Conservation (phyloP, 2,329 filamentous ascomycete genomes). For the Fusarium graminum region DNA sequence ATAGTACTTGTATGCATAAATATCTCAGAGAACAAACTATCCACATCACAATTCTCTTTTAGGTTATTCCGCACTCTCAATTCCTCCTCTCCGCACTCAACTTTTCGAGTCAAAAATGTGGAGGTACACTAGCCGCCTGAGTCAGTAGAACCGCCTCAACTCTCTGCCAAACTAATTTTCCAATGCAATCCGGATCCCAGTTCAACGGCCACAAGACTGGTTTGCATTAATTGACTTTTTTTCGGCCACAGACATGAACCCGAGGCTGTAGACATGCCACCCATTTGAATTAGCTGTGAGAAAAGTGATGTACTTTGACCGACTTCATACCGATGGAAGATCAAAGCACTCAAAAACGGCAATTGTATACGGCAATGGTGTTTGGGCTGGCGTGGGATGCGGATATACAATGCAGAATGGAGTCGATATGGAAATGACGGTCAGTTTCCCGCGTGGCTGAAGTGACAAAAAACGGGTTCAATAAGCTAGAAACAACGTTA, state of each 20-base stretch:
- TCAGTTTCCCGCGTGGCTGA: not conserved
- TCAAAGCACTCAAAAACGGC: slow-evolving; percentile 1
- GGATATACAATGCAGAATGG: not conserved
- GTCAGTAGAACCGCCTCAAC: slow-evolving; percentile 6
- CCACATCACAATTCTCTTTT: not conserved
- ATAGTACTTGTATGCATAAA: not conserved
- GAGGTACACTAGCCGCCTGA: not conserved
- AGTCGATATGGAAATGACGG: not conserved
- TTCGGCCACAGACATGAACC: slow-evolving; percentile 16
- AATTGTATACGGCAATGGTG: slow-evolving; percentile 13
- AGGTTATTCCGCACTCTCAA: not conserved
- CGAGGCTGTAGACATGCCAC: slow-evolving; percentile 1
- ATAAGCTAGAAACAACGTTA: slow-evolving; percentile 2
- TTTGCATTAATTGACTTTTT: slow-evolving; percentile 11
- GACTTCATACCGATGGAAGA: slow-evolving; percentile 13
- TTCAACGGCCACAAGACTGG: slow-evolving; percentile 15
- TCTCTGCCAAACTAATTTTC: slow-evolving; percentile 1
- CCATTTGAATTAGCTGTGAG: slow-evolving; percentile 3
- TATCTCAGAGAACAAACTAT: not conserved
- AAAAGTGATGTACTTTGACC: slow-evolving; percentile 15
- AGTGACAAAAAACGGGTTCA: not conserved
- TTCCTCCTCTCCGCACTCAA: not conserved
- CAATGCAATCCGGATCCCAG: slow-evolving; percentile 19
- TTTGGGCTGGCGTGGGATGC: not conserved
- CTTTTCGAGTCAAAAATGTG: slow-evolving; percentile 25